Conservation (phyloP, 805 yeast genomes). For the Pichia scutulata region DNA sequence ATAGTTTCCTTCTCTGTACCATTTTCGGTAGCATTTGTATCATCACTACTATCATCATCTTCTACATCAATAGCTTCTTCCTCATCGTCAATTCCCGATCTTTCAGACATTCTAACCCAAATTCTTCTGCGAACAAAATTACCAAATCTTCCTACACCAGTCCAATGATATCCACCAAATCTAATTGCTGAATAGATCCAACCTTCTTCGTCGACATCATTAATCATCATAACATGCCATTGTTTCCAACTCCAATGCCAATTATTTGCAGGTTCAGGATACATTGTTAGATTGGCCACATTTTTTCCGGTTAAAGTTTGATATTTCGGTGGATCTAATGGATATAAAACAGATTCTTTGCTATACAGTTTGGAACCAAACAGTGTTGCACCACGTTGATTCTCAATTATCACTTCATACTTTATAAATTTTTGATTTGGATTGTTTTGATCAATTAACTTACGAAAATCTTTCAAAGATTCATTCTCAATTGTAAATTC, state of each 20-base stretch:
- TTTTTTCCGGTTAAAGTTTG: conserved; percentile 37
- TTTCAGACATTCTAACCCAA: conserved; percentile 35
- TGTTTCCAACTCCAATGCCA: conserved; percentile 52
- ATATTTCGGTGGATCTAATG: conserved; percentile 43
- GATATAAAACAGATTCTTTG: conserved; percentile 37
- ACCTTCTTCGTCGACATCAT: conserved; percentile 52
- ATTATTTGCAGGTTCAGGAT: conserved; percentile 41
- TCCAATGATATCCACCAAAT: conserved; percentile 40
- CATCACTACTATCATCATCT: background rate
- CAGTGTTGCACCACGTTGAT: conserved; percentile 45
- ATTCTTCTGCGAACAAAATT: conserved; percentile 43
- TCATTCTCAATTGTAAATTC: conserved; percentile 13
- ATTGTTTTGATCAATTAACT: conserved; percentile 6
- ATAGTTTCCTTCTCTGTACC: background rate
- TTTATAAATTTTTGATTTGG: conserved; percentile 3
- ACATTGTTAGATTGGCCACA: conserved; percentile 24
- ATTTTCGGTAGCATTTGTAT: background rate
- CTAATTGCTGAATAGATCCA: conserved; percentile 42
- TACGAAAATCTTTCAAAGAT: conserved; percentile 8
- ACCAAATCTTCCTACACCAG: conserved; percentile 42
- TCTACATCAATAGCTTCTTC: background rate
- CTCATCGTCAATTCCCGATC: background rate
- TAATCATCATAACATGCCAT: conserved; percentile 47
- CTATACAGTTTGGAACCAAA: conserved; percentile 47
- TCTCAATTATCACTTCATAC: conserved; percentile 42